phyloP scores from a whole-genome alignment of 2,329 filamentous ascomycete genomes.

The Keithomyces neogunnii region DNA sequence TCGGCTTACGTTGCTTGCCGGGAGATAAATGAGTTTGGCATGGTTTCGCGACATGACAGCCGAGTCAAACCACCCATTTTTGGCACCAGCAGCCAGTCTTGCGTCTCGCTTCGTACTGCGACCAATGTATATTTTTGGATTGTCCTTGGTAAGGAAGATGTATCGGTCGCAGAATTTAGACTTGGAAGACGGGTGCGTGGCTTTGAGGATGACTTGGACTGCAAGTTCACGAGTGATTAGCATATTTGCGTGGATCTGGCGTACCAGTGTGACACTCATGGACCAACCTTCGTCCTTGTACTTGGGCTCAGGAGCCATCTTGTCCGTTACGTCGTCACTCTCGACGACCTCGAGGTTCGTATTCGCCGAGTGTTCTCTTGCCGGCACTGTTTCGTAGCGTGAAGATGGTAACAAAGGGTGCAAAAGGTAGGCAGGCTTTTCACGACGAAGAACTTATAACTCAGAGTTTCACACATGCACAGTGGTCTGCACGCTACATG shows the following conservation, averaged over 20 bases:
- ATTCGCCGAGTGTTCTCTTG: too few relatives aligned
- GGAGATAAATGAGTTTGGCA: constrained; percentile 42
- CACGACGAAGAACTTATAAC: not conserved
- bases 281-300: constrained; percentile 8
- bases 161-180: constrained; percentile 18
- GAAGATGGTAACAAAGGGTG: not conserved
- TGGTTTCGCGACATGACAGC: constrained; percentile 65
- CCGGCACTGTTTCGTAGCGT: not conserved
- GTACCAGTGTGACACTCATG: not conserved
- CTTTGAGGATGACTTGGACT: constrained; percentile 24
- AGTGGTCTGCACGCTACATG: not conserved
- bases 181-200: constrained; percentile 12
- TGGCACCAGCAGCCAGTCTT: constrained; percentile 21
- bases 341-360: not conserved
- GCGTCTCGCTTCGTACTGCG: constrained; percentile 34
- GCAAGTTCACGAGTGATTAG: not conserved
- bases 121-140: constrained; percentile 27
- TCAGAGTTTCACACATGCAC: not conserved
- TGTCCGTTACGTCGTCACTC: not conserved
- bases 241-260: not conserved
- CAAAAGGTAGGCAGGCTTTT: not conserved
- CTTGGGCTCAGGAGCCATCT: constrained; percentile 2
- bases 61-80: constrained; percentile 62
- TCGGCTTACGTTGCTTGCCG: constrained; percentile 33
- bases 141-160: constrained; percentile 23